phyloP scores from a whole-genome alignment of 1,139 yeast species.

The Kodamaea sp. region DNA sequence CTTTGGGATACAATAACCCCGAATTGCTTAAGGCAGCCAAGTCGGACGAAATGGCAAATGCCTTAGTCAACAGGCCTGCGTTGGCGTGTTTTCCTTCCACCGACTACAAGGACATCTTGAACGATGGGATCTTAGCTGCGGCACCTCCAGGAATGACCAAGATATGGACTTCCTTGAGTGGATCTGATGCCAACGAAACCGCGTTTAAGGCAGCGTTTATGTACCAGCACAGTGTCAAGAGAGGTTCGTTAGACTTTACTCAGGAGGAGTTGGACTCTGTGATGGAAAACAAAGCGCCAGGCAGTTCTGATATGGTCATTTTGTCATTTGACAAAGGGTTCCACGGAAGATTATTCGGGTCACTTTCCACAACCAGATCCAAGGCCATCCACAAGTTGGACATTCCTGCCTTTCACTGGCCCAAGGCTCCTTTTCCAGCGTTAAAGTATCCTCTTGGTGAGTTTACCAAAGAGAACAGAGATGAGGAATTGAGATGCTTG shows the following conservation, averaged over 20 bases:
- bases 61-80: conserved; percentile 73
- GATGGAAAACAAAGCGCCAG: conserved; percentile 69
- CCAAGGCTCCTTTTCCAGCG: conserved; percentile 69
- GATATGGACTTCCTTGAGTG: conserved; percentile 72
- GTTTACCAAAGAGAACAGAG: conserved; percentile 49
- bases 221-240: conserved; percentile 62
- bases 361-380: conserved; percentile 71
- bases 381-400: conserved; percentile 76
- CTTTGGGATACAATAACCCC: conserved; percentile 78
- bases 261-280: conserved; percentile 57
- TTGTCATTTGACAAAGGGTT: conserved; percentile 70
- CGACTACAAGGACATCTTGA: conserved; percentile 51
- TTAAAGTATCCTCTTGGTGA: conserved; percentile 66
- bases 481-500: conserved; percentile 65
- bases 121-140: conserved; percentile 58
- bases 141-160: conserved; percentile 69
- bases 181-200: conserved; percentile 76
- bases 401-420: conserved; percentile 78
- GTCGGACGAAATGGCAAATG: conserved; percentile 65
- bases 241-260: conserved; percentile 58
- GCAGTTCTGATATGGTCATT: conserved; percentile 67
- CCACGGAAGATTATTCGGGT: conserved; percentile 77
- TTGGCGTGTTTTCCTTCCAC: conserved; percentile 71
- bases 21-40: conserved; percentile 59
- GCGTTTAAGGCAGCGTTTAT: conserved; percentile 79